phyloP scores from a whole-genome alignment of 441 rosid species.

The Breynia disticha region DNA sequence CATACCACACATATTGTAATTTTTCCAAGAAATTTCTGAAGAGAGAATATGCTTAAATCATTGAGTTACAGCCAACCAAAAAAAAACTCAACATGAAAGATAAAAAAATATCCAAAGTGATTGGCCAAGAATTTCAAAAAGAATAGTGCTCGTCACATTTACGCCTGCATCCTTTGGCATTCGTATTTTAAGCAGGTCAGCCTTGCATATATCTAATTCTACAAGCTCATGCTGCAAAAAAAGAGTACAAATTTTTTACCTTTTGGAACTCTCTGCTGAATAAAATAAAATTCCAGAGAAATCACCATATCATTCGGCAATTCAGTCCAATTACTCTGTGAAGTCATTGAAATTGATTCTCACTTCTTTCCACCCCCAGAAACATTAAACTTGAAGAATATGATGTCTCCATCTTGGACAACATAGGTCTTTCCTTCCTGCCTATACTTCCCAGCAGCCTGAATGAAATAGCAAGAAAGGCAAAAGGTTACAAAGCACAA shows the following conservation, averaged over 20 bases:
- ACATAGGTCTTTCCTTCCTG: conserved; percentile 95
- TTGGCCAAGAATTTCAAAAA: no score
- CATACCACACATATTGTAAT: no score
- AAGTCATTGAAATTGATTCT: conserved; percentile 10
- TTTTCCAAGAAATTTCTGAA: no score
- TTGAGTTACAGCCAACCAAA: background rate
- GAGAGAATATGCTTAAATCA: no score
- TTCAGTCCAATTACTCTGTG: background rate
- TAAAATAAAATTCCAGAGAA: background rate
- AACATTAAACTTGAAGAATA: conserved; percentile 95
- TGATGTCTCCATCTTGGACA: conserved; percentile 88
- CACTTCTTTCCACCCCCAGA: conserved; percentile 96
- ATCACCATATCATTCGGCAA: background rate
- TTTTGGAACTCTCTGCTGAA: background rate
- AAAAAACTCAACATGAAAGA: background rate
- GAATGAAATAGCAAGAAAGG: conserved; percentile 1
- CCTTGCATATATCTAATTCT: background rate
- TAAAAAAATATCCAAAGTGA: no score
- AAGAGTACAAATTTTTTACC: background rate
- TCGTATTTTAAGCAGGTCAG: background rate
- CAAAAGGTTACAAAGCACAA: no score
- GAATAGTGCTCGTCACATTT: background rate
- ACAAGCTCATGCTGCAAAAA: background rate
- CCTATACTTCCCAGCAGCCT: conserved; percentile 89
- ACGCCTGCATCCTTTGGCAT: background rate